Evolutionary conservation across 2,329 filamentous ascomycete genomes (phyloP), one percentile per base, ranked within the genome.

Genomic region (Sporothrix protearum): DNA sequence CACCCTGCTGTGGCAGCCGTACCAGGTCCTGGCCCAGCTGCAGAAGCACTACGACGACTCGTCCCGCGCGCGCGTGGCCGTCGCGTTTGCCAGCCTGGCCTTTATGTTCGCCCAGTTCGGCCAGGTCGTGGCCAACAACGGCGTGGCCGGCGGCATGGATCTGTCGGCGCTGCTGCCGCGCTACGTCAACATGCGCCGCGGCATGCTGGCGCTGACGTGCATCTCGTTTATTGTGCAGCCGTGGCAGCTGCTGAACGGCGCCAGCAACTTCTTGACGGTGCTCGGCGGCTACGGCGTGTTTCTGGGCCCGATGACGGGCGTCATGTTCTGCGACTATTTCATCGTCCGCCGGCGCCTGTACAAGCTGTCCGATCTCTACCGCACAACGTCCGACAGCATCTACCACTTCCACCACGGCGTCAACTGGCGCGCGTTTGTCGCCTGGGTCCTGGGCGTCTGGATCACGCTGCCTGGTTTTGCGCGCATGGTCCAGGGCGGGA

Each of bases 151-250:
- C 2, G 86, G 86, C 7, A 87, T 88, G 80, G 87, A 88, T 75
- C 78, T 88, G 71, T 82, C 85, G 0, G 84, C 82, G 0, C 77
- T 87, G 0, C 83, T 83, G 71, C 85, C 85, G 0, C 80, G 79
- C 45, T 87, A 83, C 73, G 82, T 88, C 77, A 87, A 86, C 75
- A 87, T 88, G 71, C 79, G 85, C 5, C 82, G 87, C 1, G 87
- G 87, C 0, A 70, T 70, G 69, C 19, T 70, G 7, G 42, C 47
- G 2, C 33, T 70, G 30, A 61, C 69, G 12, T 64, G 57, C 30
- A 25, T 63, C 30, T 70, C 69, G 10, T 70, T 70, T n/a, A 61
- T 71, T 30, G 53, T 71, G 47, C 69, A 71, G 69, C 85, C 85
- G 0, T 88, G 85, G 85, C 78, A 86, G 70, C 78, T 87, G 0